Evolutionary conservation across 1,284 basidiomycete species (phyloP), one percentile per base, ranked within the genome.

Genomic region (Puccinia novopanici): DNA sequence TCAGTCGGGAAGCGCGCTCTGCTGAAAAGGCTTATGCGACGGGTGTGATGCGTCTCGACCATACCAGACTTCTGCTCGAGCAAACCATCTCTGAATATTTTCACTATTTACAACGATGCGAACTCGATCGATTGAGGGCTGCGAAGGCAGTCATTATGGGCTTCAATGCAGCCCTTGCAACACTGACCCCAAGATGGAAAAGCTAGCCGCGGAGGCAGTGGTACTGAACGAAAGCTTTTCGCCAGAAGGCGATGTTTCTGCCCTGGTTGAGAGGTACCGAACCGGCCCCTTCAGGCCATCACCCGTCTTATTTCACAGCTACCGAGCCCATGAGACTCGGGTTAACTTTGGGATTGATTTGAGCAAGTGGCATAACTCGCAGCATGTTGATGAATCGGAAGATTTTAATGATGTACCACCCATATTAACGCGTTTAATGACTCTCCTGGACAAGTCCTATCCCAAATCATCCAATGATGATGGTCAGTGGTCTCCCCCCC

Each of bases 101-200:
- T 27, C n/a, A 48, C 9, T 78, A 54, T 27, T 48, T 78, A 40
- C 76, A 78, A 78, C 45, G 76, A 24, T 78, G 76, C 34, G 76
- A 78, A 57, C 50, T 70, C 34, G 65, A 78, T 48, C 76, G 76
- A 45, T 42, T 78, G 13, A 48, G 76, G 34, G 76, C 76, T 22
- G 76, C 76, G n/a, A 78, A 78, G 54, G 76, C 76, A 2, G 76
- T 78, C 65, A 78, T 78, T 34, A 78, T 78, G 65, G 76, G 76
- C 27, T 78, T 70, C 65, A 78, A 78, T 70, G 76, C 76, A 22
- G 76, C 76, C 2, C 55, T 78, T 15, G 63, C 65, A 2, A 78
- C 76, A 1, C 50, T 78, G 59, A 67, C 34, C 76, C 65, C 22
- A 78, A 57, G 65, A 78, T 78, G 76, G 55, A 57, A 10, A 70